A percentile compares a stretch with the other conserved stretches of the same genome.
phyloP scores from a whole-genome alignment of 495 filamentous ascomycete species.

The Pseudoneurospora amorphoporcata region DNA sequence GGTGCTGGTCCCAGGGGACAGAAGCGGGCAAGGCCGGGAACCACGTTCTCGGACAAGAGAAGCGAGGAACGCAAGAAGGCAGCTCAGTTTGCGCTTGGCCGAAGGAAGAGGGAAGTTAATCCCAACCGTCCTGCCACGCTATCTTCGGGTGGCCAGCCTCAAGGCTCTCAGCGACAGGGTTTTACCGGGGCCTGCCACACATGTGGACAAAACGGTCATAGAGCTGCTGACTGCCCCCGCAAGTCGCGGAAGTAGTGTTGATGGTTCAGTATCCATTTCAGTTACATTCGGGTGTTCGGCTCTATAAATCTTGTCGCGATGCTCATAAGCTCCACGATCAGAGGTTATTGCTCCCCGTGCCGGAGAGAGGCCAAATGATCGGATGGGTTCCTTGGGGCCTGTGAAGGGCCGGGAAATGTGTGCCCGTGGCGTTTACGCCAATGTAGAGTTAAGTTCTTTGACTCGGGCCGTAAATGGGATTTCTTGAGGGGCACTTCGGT shows the following conservation, averaged over 20 bases:
- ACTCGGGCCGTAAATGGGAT: not conserved
- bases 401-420: not conserved
- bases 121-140: constrained; percentile 43
- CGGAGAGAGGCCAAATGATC: not conserved
- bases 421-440: not conserved
- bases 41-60: constrained; percentile 18
- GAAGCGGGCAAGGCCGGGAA: constrained; percentile 9
- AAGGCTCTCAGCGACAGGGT: constrained; percentile 6
- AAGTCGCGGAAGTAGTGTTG: constrained; percentile 11
- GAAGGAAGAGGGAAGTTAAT: constrained; percentile 49
- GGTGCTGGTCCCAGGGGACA: not conserved
- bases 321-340: not conserved
- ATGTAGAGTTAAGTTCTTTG: not conserved
- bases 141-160: constrained; percentile 24
- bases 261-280: not conserved
- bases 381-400: not conserved
- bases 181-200: constrained; percentile 13
- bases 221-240: constrained; percentile 19
- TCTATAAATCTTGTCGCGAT: not conserved
- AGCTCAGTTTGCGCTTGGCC: constrained; percentile 36
- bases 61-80: constrained; percentile 32
- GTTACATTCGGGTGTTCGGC: not conserved
- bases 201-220: constrained; percentile 20
- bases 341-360: not conserved
- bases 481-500: not conserved